Evolutionary conservation across 2,329 filamentous ascomycete genomes (phyloP), one percentile per base, ranked within the genome.

Genomic region (Coniella lustricola): DNA sequence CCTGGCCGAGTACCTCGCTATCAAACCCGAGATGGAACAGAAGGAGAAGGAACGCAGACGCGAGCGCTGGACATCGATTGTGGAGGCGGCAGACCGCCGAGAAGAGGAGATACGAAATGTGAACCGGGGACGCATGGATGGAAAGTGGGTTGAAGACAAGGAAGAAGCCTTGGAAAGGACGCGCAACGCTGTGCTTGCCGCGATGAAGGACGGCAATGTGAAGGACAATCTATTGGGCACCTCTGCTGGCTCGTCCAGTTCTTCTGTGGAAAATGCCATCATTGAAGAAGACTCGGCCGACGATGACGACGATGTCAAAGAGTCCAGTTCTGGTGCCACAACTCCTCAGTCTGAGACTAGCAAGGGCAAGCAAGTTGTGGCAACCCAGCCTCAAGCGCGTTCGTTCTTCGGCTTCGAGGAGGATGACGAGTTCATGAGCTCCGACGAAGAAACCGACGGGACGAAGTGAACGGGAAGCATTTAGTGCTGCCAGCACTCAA

Each of bases 21-120:
- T 95, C 57, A 96, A 97, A 64, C 93, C 94, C 0, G 91, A 96
- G 53, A 96, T 98, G 91, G 93, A 96, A 55, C 83, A 85, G 67
- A 88, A 88, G 62, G 90, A 97, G 64, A 91, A 90, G 61, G 90
- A 96, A 63, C 85, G 86, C 67, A 80, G 90, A 41, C 78, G 86
- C 39, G 82, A 86, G 65, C 74, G 90, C 41, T 95, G 90, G 89
- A 84, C 95, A 64, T 80, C 90, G 60, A 85, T 97, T 48, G 85
- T 97, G 12, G 86, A 91, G 42, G 76, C 84, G 51, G 84, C 93
- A 0, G 91, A 97, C 64, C 78, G 82, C 53, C 85, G 83, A 57
- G 85, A 95, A 59, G 84, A 89, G 32, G 90, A 95, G 61, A 79
- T 96, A 44, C 84, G 80, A 65, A 82, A 83, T 52, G 89, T 87